Conservation (phyloP, 2,329 filamentous ascomycete genomes). For the Penicillium verrucosum region DNA sequence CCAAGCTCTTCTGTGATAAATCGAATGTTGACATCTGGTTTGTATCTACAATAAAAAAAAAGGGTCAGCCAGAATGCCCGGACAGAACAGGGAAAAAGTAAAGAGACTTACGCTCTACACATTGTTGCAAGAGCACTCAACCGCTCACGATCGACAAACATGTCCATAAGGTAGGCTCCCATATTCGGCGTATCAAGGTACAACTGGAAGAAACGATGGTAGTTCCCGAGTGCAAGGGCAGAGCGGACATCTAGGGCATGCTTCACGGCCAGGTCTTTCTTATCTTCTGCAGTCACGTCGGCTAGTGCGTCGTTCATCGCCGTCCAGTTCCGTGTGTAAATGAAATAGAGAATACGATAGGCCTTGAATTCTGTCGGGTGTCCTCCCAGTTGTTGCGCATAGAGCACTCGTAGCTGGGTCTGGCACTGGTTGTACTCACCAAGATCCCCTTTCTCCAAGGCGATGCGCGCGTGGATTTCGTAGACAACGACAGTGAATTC, state of each 20-base stretch:
- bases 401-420: slow-evolving; percentile 90
- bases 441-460: slow-evolving; percentile 95
- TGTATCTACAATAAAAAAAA: slow-evolving; percentile 64
- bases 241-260: slow-evolving; percentile 91
- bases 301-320: slow-evolving; percentile 97
- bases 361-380: slow-evolving; percentile 95
- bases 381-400: slow-evolving; percentile 80
- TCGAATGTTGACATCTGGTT: slow-evolving; percentile 80
- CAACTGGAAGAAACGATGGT: slow-evolving; percentile 95
- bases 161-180: slow-evolving; percentile 98
- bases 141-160: slow-evolving; percentile 94
- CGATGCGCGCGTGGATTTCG: slow-evolving; percentile 95
- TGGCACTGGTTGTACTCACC: slow-evolving; percentile 99
- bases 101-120: slow-evolving; percentile 81
- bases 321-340: slow-evolving; percentile 96
- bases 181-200: slow-evolving; percentile 94
- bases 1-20: slow-evolving; percentile 95
- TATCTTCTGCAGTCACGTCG: slow-evolving; percentile 98
- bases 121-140: slow-evolving; percentile 86
- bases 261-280: slow-evolving; percentile 76
- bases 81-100: not conserved
- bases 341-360: slow-evolving; percentile 99
- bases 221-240: slow-evolving; percentile 87
- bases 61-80: not conserved
- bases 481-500: slow-evolving; percentile 96